A percentile compares a stretch with the other conserved stretches of the same genome.
These are phyloP conservation scores for Calophaca sinica DNA, from an alignment of 306 rosid genomes.

Conservation along the genomic window DNA sequence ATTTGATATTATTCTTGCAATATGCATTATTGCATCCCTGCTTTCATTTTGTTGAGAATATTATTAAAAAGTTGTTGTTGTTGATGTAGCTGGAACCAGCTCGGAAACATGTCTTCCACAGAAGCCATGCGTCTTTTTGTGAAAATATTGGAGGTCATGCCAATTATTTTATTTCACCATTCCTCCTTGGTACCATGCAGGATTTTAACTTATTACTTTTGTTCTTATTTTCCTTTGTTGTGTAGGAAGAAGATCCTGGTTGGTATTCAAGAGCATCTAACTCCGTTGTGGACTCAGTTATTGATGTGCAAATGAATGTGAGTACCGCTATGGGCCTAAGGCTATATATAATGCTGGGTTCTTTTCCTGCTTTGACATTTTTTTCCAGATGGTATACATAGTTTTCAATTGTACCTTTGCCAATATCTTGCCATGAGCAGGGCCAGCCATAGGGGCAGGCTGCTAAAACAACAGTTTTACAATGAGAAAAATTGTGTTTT, in stretches of 20 bases:
- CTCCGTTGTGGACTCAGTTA: slow-evolving; percentile 73
- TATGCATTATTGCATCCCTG: background rate
- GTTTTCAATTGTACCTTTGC: slow-evolving; percentile 3
- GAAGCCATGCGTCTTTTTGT: slow-evolving; percentile 99
- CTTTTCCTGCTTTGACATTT: background rate
- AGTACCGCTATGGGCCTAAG: slow-evolving; percentile 42
- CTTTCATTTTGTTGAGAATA: slow-evolving; percentile 32
- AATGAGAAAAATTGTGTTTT: background rate
- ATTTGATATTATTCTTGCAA: slow-evolving; percentile 1
- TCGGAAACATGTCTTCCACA: slow-evolving; percentile 76
- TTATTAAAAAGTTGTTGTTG: slow-evolving; percentile 34
- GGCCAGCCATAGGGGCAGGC: too few relatives aligned
- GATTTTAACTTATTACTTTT: slow-evolving; percentile 43
- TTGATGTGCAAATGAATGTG: slow-evolving; percentile 84
- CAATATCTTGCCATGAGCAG: background rate
- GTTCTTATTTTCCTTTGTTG: slow-evolving; percentile 25
- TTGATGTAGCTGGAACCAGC: slow-evolving; percentile 91
- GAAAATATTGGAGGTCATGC: slow-evolving; percentile 87
- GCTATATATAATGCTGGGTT: slow-evolving; percentile 16
- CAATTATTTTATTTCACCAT: slow-evolving; percentile 14
- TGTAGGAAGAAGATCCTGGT: slow-evolving; percentile 91
- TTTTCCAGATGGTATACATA: background rate
- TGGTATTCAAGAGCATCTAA: slow-evolving; percentile 94
- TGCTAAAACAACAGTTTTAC: too few relatives aligned
- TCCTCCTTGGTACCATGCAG: slow-evolving; percentile 18